Conservation (phyloP, 2,329 filamentous ascomycete species). For the Sarocladiaceae sp. region DNA sequence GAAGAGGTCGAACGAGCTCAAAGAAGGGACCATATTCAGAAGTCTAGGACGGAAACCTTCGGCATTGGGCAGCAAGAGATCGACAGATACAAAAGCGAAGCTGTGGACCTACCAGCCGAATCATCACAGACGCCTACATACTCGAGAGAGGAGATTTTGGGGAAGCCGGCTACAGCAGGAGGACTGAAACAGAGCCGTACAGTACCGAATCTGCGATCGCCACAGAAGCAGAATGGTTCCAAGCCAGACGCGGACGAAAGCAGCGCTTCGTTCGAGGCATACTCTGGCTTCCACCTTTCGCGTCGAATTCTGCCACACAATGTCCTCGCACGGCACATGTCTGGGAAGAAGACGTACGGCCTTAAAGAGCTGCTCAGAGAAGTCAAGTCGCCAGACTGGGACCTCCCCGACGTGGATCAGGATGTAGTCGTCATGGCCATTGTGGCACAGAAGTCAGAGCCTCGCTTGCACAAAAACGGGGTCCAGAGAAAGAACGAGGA, state of each 20-base stretch:
- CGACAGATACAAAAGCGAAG: slow-evolving; percentile 52
- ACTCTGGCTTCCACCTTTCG: slow-evolving; percentile 77
- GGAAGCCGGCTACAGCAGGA: slow-evolving; percentile 15
- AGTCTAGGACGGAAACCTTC: slow-evolving; percentile 50
- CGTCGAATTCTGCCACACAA: slow-evolving; percentile 77
- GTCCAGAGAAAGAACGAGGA: slow-evolving; percentile 37
- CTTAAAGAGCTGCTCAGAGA: slow-evolving; percentile 75
- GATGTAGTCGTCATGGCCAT: slow-evolving; percentile 88
- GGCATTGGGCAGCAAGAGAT: slow-evolving; percentile 51
- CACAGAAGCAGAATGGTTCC: slow-evolving; percentile 11
- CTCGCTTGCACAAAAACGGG: slow-evolving; percentile 54
- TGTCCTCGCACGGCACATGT: slow-evolving; percentile 69
- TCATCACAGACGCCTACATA: slow-evolving; percentile 45
- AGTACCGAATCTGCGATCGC: slow-evolving; percentile 22
- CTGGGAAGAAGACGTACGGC: slow-evolving; percentile 68
- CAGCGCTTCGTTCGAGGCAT: slow-evolving; percentile 67
- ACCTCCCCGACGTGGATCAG: slow-evolving; percentile 73
- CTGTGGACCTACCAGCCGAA: slow-evolving; percentile 46
- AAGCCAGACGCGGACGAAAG: slow-evolving; percentile 16
- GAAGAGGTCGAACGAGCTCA: slow-evolving; percentile 48
- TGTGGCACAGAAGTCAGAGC: slow-evolving; percentile 81
- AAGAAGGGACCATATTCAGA: slow-evolving; percentile 44
- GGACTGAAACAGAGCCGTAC: slow-evolving; percentile 39
- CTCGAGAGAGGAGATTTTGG: slow-evolving; percentile 56
- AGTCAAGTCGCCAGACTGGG: slow-evolving; percentile 77